These are phyloP conservation scores for Ilex aquifolium DNA, from an alignment of 257 asterid species.

Conservation along the genomic window DNA sequence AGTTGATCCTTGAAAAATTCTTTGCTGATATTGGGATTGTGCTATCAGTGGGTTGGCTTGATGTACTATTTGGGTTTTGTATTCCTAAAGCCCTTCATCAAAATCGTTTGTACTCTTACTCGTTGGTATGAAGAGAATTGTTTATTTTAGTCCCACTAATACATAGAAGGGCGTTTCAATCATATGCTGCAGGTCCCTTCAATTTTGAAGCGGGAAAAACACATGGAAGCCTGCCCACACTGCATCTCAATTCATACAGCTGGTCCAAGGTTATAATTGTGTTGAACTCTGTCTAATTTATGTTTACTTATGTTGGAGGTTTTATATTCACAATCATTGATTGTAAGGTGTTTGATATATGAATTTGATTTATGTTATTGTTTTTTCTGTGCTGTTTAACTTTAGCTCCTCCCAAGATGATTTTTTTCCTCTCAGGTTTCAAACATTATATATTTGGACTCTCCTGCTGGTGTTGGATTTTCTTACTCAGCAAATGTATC, in stretches of 20 bases:
- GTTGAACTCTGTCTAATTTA: conserved; percentile 1
- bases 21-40: no score
- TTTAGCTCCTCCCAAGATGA: no score
- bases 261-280: conserved; percentile 80
- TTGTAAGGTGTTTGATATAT: no score
- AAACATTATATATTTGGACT: conserved; percentile 69
- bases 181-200: conserved; percentile 68
- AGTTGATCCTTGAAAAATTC: no score
- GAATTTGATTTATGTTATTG: no score
- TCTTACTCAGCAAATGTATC: conserved; percentile 64
- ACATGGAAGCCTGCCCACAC: conserved; percentile 51
- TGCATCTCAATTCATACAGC: conserved; percentile 83
- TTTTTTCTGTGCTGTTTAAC: no score
- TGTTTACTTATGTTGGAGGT: conserved; percentile 3
- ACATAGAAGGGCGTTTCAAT: background rate
- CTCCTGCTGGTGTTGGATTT: conserved; percentile 92
- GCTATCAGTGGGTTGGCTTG: background rate
- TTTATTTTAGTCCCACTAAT: background rate
- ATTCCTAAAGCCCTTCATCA: background rate
- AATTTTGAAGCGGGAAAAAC: conserved; percentile 61
- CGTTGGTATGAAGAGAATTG: background rate
- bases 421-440: conserved; percentile 45
- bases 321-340: background rate
- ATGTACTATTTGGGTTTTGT: background rate
- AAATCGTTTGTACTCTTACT: no score